Evolutionary conservation across 2,329 filamentous ascomycete species (phyloP), one percentile per base, ranked within the genome.

Genomic region (Gnomoniopsis smithogilvyi): DNA sequence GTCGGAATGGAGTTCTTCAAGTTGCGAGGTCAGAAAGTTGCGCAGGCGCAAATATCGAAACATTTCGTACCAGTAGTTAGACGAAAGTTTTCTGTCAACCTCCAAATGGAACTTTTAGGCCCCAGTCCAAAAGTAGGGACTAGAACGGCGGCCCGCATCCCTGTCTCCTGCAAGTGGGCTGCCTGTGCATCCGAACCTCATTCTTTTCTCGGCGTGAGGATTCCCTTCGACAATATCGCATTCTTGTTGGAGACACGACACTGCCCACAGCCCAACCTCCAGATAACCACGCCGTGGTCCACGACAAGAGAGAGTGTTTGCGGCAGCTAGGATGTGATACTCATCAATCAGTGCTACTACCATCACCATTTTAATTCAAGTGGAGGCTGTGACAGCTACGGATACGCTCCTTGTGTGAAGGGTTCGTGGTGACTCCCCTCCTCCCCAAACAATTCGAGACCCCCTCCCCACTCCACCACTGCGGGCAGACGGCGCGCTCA

Each of bases 261-360:
- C 57, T 30, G 22, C 26, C n/a, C 53, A 54, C 33, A 22, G 30
- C 53, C 26, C 60, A 52, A 53, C 30, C 2, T 36, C 19, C 24
- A 49, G 48, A 56, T 43, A 33, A 41, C 30, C 57, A 50, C 30
- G 30, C 43, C 41, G 41, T 19, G 41, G 33, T 30, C 26, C 26
- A 30, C 26, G 52, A 53, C 36, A 36, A 34, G 43, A 55, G 38
- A 22, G 22, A 54, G 24, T 46, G 49, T 38, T 19, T n/a, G 46
- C 45, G 53, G 45, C 51, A 60, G 60, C 43, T 62, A 60, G 53
- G 60, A 60, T 62, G 60, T 61, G 48, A 59, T 61, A 19, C 19
- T 47, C 52, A 58, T 48, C 38, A 46, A 30, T 43, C 34, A 41
- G n/a, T 49, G 49, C 50, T 51, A 43, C 45, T 22, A 62, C 36